Base-by-base conservation (phyloP, 2,329 filamentous ascomycete genomes). In the Elsinoe necatrix region DNA sequence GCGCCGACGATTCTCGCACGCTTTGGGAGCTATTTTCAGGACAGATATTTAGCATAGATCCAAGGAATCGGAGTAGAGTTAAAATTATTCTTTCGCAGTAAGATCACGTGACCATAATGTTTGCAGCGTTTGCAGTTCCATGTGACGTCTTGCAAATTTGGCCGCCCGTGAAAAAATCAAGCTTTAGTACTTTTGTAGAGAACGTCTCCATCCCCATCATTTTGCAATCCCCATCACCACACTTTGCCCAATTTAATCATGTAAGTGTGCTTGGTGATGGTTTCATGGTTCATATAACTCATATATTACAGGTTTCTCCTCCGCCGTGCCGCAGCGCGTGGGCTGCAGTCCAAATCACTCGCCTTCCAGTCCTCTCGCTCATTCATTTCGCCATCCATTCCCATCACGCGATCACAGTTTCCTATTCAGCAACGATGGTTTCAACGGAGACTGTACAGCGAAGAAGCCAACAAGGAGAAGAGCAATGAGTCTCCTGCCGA, bases 241-340 rank as follows among this genome's bases (percentile, higher is more conserved):
- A 8, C 16, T 31, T 34, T 20, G 27, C 45, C 31, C n/a, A 37
- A 37, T 20, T 54, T n/a, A 12, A 54, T 37, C 31, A 55, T 55
- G 52, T 55, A 31, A 42, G 52, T 43, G 20, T 20, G 8, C 27
- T 21, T 18, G 2, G 20, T 34, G 29, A 11, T 12, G 14, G 6
- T 12, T 4, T 25, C 8, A n/a, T 20, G 9, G 14, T 9, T n/a
- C 23, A 4, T 21, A 12, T 7, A 31, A 16, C 11, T 55, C 20
- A 43, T 43, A 27, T 11, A 27, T 37, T 12, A 25, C 18, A 84
- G 80, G 81, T 78, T 76, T 71, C 73, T 74, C 61, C 71, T 85
- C 63, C 80, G 81, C 60, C 80, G 79, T 65, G 73, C 77, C 62
- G 79, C 80, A 63, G 72, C 76, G 65, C 78, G 80, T 65, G 75